These are phyloP conservation scores for Cordyceps tenuipes DNA, from an alignment of 2,329 filamentous ascomycete genomes.

Conservation along the genomic window DNA sequence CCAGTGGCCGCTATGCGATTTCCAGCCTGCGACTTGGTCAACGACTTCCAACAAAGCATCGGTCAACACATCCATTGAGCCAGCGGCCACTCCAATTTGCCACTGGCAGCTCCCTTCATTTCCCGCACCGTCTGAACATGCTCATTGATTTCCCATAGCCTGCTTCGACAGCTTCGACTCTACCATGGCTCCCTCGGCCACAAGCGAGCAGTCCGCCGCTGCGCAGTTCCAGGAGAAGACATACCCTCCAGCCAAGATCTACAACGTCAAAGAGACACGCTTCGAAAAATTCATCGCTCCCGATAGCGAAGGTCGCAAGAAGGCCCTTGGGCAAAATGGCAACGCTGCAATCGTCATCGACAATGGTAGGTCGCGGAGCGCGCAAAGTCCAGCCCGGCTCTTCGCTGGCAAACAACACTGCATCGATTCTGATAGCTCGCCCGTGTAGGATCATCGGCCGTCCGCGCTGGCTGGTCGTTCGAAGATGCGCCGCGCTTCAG, in stretches of 20 bases:
- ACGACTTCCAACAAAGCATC: conserved; percentile 17
- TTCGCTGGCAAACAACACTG: neutral
- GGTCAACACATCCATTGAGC: conserved; percentile 21
- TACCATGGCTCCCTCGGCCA: conserved; percentile 46
- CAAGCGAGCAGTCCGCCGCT: conserved; percentile 34
- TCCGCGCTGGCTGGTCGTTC: conserved; percentile 95
- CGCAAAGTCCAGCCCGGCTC: neutral
- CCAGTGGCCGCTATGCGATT: conserved; percentile 14
- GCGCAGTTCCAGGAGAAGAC: conserved; percentile 26
- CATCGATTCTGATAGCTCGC: neutral
- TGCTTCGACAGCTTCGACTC: neutral
- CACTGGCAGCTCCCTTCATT: conserved; percentile 10
- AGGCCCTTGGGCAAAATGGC: conserved; percentile 51
- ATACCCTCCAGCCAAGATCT: conserved; percentile 48
- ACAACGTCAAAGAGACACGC: conserved; percentile 52
- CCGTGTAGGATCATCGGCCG: conserved; percentile 67
- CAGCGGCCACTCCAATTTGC: conserved; percentile 7
- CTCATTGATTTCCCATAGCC: conserved; percentile 2
- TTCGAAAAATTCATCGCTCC: conserved; percentile 49
- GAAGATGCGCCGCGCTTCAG: conserved; percentile 72
- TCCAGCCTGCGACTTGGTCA: conserved; percentile 13
- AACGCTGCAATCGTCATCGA: conserved; percentile 88
- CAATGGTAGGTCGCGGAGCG: conserved; percentile 59
- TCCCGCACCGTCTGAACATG: conserved; percentile 10
- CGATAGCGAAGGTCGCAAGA: conserved; percentile 60